These are phyloP conservation scores for Cryptococcus wingfieldii DNA, from an alignment of 1,284 basidiomycete genomes.

Conservation along the genomic window DNA sequence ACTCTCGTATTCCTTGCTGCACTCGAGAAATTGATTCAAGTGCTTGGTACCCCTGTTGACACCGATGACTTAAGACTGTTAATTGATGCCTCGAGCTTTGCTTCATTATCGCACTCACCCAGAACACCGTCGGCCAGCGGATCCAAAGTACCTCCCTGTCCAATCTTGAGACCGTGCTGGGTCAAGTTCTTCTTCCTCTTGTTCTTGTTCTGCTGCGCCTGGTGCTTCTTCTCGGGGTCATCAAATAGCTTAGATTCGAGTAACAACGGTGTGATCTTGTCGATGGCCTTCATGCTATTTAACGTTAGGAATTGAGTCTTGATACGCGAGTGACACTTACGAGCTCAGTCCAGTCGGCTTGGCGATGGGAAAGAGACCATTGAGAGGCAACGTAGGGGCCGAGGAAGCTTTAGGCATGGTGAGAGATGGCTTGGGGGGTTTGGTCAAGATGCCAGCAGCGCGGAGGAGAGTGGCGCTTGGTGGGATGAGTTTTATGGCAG, in stretches of 20 bases:
- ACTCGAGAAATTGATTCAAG: conserved; percentile 77
- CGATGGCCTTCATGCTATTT: conserved; percentile 79
- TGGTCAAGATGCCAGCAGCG: neutral
- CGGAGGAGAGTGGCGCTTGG: conserved; percentile 8
- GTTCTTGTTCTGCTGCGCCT: conserved; percentile 11
- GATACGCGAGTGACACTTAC: conserved; percentile 20
- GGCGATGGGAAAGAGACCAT: conserved; percentile 49
- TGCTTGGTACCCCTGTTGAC: conserved; percentile 88
- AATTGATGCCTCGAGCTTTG: neutral
- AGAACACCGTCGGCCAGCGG: conserved; percentile 78
- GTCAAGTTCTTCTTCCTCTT: conserved; percentile 41
- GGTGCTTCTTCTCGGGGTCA: conserved; percentile 37
- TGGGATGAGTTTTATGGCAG: neutral
- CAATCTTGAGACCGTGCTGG: conserved; percentile 46
- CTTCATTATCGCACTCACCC: conserved; percentile 53
- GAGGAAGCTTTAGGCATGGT: conserved; percentile 46
- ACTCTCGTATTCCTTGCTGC: conserved; percentile 90
- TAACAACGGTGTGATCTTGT: conserved; percentile 77
- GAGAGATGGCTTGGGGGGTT: neutral
- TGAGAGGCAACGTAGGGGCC: conserved; percentile 41
- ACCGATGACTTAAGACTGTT: conserved; percentile 67
- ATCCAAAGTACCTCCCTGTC: conserved; percentile 69
- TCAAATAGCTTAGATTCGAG: conserved; percentile 76
- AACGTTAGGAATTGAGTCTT: neutral
- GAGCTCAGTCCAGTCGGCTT: conserved; percentile 49